A percentile compares a stretch with the other conserved stretches of the same genome.
phyloP scores from a whole-genome alignment of 2,329 filamentous ascomycete species.

The Teratosphaeriaceae sp. region DNA sequence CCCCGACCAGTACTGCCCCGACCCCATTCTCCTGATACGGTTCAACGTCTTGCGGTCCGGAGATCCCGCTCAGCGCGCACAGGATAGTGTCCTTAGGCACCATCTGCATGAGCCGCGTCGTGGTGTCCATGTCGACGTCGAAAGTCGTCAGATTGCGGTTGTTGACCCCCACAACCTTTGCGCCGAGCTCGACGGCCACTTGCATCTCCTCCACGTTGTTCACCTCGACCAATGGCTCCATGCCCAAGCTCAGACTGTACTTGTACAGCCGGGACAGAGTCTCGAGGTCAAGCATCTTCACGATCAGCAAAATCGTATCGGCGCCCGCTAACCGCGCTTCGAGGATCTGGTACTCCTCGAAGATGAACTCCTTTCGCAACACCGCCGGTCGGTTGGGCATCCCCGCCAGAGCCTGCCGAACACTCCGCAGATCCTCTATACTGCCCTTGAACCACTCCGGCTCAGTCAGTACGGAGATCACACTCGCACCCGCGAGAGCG shows the following conservation, averaged over 20 bases:
- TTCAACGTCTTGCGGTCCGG: constrained; percentile 77
- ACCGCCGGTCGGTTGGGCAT: constrained; percentile 91
- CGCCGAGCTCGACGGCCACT: constrained; percentile 74
- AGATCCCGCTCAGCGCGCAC: constrained; percentile 91
- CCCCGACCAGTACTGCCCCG: constrained; percentile 86
- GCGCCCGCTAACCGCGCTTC: constrained; percentile 89
- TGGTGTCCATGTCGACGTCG: constrained; percentile 86
- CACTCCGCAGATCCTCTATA: constrained; percentile 83
- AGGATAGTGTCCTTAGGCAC: constrained; percentile 82
- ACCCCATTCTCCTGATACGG: constrained; percentile 86
- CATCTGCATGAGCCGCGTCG: constrained; percentile 66
- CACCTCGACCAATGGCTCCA: constrained; percentile 97
- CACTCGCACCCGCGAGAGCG: constrained; percentile 86
- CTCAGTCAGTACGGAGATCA: constrained; percentile 97
- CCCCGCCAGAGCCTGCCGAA: constrained; percentile 79
- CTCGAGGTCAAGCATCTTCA: constrained; percentile 87
- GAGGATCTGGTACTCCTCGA: constrained; percentile 96
- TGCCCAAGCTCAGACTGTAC: constrained; percentile 83
- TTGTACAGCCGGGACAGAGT: constrained; percentile 72
- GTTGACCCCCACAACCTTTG: constrained; percentile 93
- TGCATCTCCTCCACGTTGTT: constrained; percentile 93
- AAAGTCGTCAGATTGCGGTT: constrained; percentile 96
- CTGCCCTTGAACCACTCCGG: constrained; percentile 99
- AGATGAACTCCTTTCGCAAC: constrained; percentile 93
- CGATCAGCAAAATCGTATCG: constrained; percentile 90